These are phyloP conservation scores for Backusella circina DNA, from an alignment of 192 early-diverging fungal species.

Conservation along the genomic window DNA sequence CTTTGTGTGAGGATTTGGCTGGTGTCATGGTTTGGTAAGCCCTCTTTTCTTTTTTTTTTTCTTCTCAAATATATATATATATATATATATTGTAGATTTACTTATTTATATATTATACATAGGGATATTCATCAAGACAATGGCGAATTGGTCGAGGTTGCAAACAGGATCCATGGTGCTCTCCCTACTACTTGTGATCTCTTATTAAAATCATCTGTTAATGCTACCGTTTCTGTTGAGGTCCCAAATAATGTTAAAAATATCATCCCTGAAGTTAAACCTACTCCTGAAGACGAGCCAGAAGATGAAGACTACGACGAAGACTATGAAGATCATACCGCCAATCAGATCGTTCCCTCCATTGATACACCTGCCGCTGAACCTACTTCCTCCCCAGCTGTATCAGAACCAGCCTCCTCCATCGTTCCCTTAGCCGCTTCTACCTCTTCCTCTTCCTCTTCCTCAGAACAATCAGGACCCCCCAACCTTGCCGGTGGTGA, in stretches of 20 bases:
- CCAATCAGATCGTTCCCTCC: neutral
- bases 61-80: neutral
- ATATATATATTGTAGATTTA: no score
- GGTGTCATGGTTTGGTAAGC: slow-evolving; percentile 63
- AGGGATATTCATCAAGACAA: slow-evolving; percentile 39
- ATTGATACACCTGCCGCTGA: neutral
- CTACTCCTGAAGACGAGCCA: neutral
- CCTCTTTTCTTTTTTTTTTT: no score
- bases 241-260: neutral
- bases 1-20: slow-evolving; percentile 42
- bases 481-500: neutral
- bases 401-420: neutral
- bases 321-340: neutral
- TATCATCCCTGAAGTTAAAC: neutral
- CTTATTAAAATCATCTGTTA: neutral
- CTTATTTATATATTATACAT: neutral
- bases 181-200: neutral
- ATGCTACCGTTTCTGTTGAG: neutral
- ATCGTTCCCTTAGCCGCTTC: neutral
- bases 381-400: neutral
- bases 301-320: neutral
- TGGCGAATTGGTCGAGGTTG: slow-evolving; percentile 22
- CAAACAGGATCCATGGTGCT: slow-evolving; percentile 13
- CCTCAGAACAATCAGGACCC: neutral
- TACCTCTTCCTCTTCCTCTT: neutral